Percentiles rank a stretch among this genome's conserved stretches.
Evolutionary conservation across 371 early-diverging fungal genomes (phyloP).

Genomic region (Rhizopus microsporus): DNA sequence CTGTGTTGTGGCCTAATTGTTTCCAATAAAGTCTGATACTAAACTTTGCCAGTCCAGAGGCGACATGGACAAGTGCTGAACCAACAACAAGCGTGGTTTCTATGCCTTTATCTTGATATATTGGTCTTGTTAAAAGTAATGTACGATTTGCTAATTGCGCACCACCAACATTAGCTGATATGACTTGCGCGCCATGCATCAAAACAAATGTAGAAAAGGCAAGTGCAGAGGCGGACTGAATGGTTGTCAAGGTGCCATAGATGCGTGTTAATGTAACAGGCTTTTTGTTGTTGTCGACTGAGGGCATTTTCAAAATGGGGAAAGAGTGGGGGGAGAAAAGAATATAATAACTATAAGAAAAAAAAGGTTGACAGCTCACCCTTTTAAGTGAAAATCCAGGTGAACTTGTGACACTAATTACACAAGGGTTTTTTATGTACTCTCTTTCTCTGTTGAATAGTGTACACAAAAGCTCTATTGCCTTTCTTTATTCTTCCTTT

Average conservation of each 20-base stretch:
- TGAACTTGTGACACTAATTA: no score
- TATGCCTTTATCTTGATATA: slow-evolving; percentile 49
- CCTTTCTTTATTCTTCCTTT: background rate
- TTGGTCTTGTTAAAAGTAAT: slow-evolving; percentile 40
- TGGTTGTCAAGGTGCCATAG: slow-evolving; percentile 30
- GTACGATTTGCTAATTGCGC: slow-evolving; percentile 32
- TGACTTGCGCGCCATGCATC: slow-evolving; percentile 36
- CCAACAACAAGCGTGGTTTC: slow-evolving; percentile 46
- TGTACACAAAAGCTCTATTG: background rate
- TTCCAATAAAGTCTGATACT: slow-evolving; percentile 32
- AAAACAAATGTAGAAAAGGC: slow-evolving; percentile 39
- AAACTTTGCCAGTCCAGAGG: slow-evolving; percentile 35
- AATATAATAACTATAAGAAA: no score
- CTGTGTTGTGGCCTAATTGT: slow-evolving; percentile 2
- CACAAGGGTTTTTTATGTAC: no score
- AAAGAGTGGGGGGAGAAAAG: slow-evolving; percentile 8
- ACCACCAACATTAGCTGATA: slow-evolving; percentile 39
- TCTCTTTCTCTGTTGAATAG: no score
- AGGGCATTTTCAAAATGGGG: background rate
- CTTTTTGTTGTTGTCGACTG: background rate
- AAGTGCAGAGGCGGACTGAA: slow-evolving; percentile 44
- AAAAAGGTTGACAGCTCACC: no score
- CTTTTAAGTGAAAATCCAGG: no score
- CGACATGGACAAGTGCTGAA: slow-evolving; percentile 32
- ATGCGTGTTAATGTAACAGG: slow-evolving; percentile 11